Conservation (phyloP, 2,329 filamentous ascomycete species). For the Nothophaeocryptopus gaeumannii region DNA sequence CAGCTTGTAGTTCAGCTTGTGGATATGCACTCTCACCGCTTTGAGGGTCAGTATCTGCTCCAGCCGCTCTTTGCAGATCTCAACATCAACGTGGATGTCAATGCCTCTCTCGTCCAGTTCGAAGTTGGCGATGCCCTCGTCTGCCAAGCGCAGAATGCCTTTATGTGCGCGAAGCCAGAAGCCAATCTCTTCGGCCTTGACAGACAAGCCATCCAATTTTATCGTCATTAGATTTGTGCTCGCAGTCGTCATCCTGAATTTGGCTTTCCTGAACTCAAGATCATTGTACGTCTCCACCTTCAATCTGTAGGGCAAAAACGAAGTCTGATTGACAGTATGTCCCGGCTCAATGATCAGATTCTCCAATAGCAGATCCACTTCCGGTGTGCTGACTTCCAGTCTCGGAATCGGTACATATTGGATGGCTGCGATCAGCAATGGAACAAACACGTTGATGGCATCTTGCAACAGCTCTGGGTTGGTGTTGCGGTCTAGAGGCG, state of each 20-base stretch:
- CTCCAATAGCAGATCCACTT: conserved; percentile 81
- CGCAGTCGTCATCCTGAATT: conserved; percentile 65
- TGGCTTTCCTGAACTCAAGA: conserved; percentile 77
- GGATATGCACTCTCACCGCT: conserved; percentile 74
- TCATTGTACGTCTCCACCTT: conserved; percentile 82
- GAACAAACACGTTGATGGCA: conserved; percentile 74
- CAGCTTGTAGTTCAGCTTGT: conserved; percentile 79
- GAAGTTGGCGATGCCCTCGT: conserved; percentile 83
- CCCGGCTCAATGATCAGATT: conserved; percentile 90
- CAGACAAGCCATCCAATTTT: conserved; percentile 76
- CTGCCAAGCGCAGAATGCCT: conserved; percentile 69
- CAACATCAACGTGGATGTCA: conserved; percentile 80
- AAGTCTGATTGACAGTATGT: conserved; percentile 75
- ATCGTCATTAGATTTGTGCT: conserved; percentile 69
- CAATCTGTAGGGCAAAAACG: conserved; percentile 82
- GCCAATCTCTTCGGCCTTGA: conserved; percentile 81
- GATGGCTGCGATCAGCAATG: conserved; percentile 70
- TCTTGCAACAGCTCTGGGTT: conserved; percentile 74
- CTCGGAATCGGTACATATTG: conserved; percentile 89
- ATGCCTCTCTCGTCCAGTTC: conserved; percentile 81
- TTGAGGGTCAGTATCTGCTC: conserved; percentile 79
- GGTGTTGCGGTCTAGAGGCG: conserved; percentile 59
- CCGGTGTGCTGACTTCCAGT: conserved; percentile 79
- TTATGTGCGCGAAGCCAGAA: conserved; percentile 83
- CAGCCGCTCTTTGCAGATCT: conserved; percentile 72